These are phyloP conservation scores for Fusarium pininemorale DNA, from an alignment of 2,329 filamentous ascomycete species.

Conservation along the genomic window DNA sequence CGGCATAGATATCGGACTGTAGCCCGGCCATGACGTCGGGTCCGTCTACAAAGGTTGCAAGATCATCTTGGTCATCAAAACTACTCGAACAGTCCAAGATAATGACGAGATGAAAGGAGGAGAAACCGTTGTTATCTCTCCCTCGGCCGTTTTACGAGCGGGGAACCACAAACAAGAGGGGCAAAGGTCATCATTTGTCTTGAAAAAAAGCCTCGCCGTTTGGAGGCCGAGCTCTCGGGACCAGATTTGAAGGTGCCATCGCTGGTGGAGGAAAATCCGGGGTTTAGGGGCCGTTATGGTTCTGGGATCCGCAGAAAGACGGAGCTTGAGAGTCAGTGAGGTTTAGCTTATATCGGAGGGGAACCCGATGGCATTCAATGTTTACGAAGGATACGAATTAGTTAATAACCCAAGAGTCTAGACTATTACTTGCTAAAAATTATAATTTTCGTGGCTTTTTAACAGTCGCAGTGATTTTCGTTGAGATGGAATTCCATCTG, in stretches of 20 bases:
- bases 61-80: neutral
- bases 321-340: neutral
- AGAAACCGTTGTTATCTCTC: neutral
- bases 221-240: neutral
- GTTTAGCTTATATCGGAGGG: slow-evolving; percentile 1
- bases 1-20: slow-evolving; percentile 32
- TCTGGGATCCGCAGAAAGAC: neutral
- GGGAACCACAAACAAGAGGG: slow-evolving; percentile 1
- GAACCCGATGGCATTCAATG: neutral
- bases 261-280: slow-evolving; percentile 9
- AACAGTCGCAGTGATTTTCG: neutral
- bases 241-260: neutral
- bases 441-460: neutral
- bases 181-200: neutral
- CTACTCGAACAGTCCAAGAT: neutral
- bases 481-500: fast-evolving
- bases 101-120: neutral
- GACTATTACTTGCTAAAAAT: fast-evolving
- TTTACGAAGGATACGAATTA: neutral
- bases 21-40: slow-evolving; percentile 32
- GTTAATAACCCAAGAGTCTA: neutral
- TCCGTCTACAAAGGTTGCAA: neutral
- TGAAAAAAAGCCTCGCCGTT: neutral
- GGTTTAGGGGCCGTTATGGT: neutral
- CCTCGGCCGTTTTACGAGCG: neutral